Evolutionary conservation across 2,329 filamentous ascomycete genomes (phyloP), one percentile per base, ranked within the genome.

Genomic region (Tricladium varicosporioides): DNA sequence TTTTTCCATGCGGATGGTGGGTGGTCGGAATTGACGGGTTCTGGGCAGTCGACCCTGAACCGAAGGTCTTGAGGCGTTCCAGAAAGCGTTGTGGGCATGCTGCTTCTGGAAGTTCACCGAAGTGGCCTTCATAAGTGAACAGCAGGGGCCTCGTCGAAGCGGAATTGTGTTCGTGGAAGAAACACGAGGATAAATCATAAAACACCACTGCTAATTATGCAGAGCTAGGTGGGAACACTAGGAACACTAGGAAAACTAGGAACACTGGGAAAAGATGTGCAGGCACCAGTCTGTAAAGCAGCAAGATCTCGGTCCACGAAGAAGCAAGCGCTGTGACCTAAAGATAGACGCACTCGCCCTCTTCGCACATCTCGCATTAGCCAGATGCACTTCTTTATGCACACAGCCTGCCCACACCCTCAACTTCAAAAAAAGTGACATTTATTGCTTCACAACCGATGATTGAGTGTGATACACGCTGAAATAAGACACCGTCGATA

Each of bases 91-190:
- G 42, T 27, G 43, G 48, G 48, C 32, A 19, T 49, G 44, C 60
- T 63, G 27, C 43, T 63, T 65, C 62, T 64, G 62, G 63, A 65
- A 65, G 49, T 60, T 49, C 15, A 61, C 63, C 60, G 63, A 54
- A 56, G 51, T 44, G 45, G 16, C n/a, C 16, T 51, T 45, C 46
- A 54, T 51, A 33, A 47, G 27, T 48, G 5, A 19, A 5, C 18
- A 45, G 11, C 11, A 27, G 16, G 11, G 32, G 31, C 16, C 22
- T 43, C 19, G 32, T 44, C 10, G 33, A 13, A 42, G 45, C 19
- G 32, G 36, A 43, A 16, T 42, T 31, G 16, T 33, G 18, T 9
- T 16, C 48, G 15, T 40, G 48, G 15, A 15, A 36, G 16, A 48
- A 43, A n/a, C 48, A 55, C 36, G n/a, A 14, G 18, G 15, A 32